phyloP scores from a whole-genome alignment of 164 flowering plant genomes.

The Liriodendron chinense region DNA sequence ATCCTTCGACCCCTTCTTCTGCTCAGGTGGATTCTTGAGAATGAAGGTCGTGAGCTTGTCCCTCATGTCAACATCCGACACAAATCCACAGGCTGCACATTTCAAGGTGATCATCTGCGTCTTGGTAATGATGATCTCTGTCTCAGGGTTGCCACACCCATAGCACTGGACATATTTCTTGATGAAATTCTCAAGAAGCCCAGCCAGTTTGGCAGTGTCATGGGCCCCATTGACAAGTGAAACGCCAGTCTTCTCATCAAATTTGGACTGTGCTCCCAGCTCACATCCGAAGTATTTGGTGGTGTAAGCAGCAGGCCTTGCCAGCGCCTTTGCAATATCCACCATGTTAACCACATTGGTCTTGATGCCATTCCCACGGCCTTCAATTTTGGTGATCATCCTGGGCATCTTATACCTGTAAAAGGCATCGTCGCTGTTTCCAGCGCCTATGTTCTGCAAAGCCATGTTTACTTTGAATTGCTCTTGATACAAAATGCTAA shows the following conservation, averaged over 20 bases:
- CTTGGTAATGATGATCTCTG: constrained; percentile 72
- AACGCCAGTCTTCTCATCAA: constrained; percentile 84
- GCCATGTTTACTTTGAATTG: constrained; percentile 49
- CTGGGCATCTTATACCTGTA: constrained; percentile 96
- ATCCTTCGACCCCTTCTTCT: constrained; percentile 75
- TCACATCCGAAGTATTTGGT: constrained; percentile 91
- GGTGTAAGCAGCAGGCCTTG: constrained; percentile 84
- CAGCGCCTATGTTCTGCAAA: constrained; percentile 87
- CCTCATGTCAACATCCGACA: constrained; percentile 96
- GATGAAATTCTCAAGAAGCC: constrained; percentile 82
- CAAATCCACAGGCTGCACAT: constrained; percentile 91
- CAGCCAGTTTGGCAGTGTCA: constrained; percentile 82
- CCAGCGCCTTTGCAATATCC: constrained; percentile 86
- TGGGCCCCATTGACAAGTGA: constrained; percentile 90
- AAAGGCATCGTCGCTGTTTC: constrained; percentile 92
- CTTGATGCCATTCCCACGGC: constrained; percentile 94
- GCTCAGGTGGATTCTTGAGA: constrained; percentile 84
- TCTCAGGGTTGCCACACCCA: constrained; percentile 95
- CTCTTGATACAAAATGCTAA: not conserved
- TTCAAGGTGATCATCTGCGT: constrained; percentile 78
- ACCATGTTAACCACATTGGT: constrained; percentile 94
- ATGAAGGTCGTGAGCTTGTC: constrained; percentile 86
- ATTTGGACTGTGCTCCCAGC: constrained; percentile 93
- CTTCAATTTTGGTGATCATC: constrained; percentile 92
- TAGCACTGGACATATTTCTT: constrained; percentile 93